A percentile compares a stretch with the other conserved stretches of the same genome.
Evolutionary conservation across 805 yeast species (phyloP).

Genomic region (Torulaspora franciscae): DNA sequence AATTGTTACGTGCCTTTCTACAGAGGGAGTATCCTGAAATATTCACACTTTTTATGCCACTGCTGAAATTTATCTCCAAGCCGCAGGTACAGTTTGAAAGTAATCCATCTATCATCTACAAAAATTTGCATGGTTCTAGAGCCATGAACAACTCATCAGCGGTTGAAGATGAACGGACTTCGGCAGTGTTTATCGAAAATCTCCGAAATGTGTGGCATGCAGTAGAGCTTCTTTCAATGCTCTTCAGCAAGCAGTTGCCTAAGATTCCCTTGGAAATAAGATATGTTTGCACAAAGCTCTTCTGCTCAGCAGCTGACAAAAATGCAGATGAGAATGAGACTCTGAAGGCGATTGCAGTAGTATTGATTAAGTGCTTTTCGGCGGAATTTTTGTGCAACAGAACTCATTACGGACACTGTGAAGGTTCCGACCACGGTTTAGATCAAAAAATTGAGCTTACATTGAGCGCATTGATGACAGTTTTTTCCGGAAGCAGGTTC

Average conservation of each 20-base stretch:
- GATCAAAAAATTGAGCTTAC: constrained; percentile 20
- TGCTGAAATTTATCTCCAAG: constrained; percentile 37
- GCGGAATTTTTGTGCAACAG: constrained; percentile 24
- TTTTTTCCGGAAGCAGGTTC: constrained; percentile 29
- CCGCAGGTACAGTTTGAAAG: constrained; percentile 62
- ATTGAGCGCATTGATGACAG: constrained; percentile 21
- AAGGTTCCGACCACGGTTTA: background rate
- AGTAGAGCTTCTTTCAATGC: constrained; percentile 54
- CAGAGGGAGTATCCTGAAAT: constrained; percentile 37
- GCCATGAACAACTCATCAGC: constrained; percentile 57
- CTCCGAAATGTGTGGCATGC: constrained; percentile 69
- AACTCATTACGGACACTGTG: constrained; percentile 23
- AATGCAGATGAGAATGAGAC: constrained; percentile 66
- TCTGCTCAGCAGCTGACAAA: constrained; percentile 37
- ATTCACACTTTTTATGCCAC: constrained; percentile 35
- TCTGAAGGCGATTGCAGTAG: constrained; percentile 47
- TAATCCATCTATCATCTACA: constrained; percentile 62
- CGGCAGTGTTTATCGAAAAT: constrained; percentile 64
- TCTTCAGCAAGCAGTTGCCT: constrained; percentile 39
- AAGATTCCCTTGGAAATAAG: constrained; percentile 54
- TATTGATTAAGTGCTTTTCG: constrained; percentile 26
- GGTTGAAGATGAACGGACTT: constrained; percentile 72
- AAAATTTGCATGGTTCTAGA: constrained; percentile 38
- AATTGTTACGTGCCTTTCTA: constrained; percentile 39
- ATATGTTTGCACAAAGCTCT: constrained; percentile 48